Conservation (phyloP, 1,139 yeast species). For the Hyphopichia burtonii region DNA sequence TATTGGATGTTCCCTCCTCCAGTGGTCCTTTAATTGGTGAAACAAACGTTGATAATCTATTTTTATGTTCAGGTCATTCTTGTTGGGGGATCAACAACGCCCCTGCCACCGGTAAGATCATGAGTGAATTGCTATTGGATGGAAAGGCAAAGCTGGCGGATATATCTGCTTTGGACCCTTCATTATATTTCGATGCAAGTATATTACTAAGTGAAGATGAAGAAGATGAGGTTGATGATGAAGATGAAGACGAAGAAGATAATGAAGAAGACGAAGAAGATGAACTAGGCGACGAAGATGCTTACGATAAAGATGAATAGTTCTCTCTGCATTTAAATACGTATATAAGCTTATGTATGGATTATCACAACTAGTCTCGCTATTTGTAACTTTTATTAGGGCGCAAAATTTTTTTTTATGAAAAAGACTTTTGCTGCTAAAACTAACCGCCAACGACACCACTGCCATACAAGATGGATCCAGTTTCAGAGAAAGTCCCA, state of each 20-base stretch:
- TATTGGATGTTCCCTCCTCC: slow-evolving; percentile 85
- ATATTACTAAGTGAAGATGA: slow-evolving; percentile 46
- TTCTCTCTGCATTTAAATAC: not conserved
- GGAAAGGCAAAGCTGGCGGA: slow-evolving; percentile 82
- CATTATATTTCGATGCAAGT: slow-evolving; percentile 78
- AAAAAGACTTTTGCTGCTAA: no score
- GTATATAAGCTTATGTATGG: no score
- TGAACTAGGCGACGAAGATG: no score
- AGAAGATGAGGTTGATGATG: slow-evolving; percentile 16
- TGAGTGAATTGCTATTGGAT: slow-evolving; percentile 84
- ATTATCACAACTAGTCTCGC: no score
- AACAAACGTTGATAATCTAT: slow-evolving; percentile 78
- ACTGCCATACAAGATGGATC: no score
- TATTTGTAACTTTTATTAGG: no score
- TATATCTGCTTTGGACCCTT: slow-evolving; percentile 79
- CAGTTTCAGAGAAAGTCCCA: no score
- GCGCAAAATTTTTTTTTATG: no score
- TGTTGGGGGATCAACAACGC: slow-evolving; percentile 99
- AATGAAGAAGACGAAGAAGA: slow-evolving; percentile 11
- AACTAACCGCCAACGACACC: no score
- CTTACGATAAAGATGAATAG: not conserved
- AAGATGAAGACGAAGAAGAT: slow-evolving; percentile 16
- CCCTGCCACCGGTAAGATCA: slow-evolving; percentile 90
- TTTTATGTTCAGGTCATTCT: slow-evolving; percentile 88
- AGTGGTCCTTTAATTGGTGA: slow-evolving; percentile 94